phyloP scores from a whole-genome alignment of 257 asterid species.

The Jasminum sambac region DNA sequence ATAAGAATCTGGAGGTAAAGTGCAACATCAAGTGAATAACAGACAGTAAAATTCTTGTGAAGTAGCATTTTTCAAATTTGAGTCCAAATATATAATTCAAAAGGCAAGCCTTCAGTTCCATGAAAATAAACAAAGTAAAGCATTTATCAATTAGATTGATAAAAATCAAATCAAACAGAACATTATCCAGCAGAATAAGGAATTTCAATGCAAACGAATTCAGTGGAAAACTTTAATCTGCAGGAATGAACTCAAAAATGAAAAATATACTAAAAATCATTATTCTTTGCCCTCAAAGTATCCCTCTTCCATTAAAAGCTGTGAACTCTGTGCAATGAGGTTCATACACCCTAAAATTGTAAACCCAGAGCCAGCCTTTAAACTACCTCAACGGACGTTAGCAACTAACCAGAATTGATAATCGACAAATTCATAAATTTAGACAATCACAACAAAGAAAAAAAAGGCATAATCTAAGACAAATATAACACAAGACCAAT shows the following conservation, averaged over 20 bases:
- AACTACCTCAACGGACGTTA: not conserved
- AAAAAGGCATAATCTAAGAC: not conserved
- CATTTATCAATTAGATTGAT: not conserved
- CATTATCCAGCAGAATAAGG: not conserved
- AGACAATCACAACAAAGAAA: not conserved
- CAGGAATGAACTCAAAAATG: not conserved
- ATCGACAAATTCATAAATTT: not conserved
- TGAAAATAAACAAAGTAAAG: not conserved
- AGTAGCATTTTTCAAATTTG: not conserved
- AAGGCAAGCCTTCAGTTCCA: not conserved
- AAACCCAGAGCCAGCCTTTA: not conserved
- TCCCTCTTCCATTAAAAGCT: not conserved
- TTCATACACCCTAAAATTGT: not conserved
- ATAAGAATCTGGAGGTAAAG: constrained; percentile 4
- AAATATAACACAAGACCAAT: not conserved
- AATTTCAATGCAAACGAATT: not conserved
- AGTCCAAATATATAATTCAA: not conserved
- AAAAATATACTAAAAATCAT: not conserved
- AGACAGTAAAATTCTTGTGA: constrained; percentile 4
- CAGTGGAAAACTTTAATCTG: not conserved
- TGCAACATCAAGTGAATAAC: not conserved
- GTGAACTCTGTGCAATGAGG: not conserved
- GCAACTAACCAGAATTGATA: not conserved
- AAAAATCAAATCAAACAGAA: constrained; percentile 8
- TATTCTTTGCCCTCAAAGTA: not conserved